phyloP scores from a whole-genome alignment of 148 eudicot genomes.

The Chenopodium berlandieri region DNA sequence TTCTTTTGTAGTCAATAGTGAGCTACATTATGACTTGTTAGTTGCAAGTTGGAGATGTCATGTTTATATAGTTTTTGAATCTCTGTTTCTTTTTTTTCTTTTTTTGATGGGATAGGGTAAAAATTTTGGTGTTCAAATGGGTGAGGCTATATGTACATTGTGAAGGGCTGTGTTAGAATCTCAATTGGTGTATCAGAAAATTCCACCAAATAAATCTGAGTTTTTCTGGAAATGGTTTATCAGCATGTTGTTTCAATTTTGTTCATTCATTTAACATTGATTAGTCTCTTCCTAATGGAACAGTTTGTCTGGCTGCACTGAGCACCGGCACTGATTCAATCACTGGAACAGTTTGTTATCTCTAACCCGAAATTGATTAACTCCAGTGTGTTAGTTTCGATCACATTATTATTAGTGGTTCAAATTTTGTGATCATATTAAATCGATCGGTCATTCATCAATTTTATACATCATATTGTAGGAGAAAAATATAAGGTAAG shows the following conservation, averaged over 20 bases:
- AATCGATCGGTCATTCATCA: background rate
- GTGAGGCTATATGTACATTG: conserved; percentile 21
- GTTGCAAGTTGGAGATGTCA: conserved; percentile 20
- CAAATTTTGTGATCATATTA: background rate
- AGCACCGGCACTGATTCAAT: too few species aligned
- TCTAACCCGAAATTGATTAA: too few species aligned
- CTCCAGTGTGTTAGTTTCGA: too few species aligned
- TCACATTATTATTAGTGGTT: background rate
- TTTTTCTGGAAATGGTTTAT: background rate
- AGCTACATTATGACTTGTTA: conserved; percentile 23
- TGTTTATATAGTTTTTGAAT: conserved; percentile 14
- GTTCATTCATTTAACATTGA: too few species aligned
- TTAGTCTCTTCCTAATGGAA: too few species aligned
- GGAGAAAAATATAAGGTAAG: background rate
- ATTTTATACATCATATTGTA: background rate
- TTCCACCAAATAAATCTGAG: conserved; percentile 13
- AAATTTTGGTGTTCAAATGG: background rate
- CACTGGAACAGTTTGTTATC: too few species aligned
- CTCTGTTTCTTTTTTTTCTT: background rate
- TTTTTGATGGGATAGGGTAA: conserved; percentile 4
- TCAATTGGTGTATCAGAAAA: conserved; percentile 11
- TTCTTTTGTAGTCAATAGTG: conserved; percentile 5
- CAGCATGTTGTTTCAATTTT: background rate
- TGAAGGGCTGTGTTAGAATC: conserved; percentile 3
- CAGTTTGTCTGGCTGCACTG: too few species aligned